Base-by-base conservation (phyloP, 2,329 filamentous ascomycete genomes). In the Aspergillus sclerotialis region DNA sequence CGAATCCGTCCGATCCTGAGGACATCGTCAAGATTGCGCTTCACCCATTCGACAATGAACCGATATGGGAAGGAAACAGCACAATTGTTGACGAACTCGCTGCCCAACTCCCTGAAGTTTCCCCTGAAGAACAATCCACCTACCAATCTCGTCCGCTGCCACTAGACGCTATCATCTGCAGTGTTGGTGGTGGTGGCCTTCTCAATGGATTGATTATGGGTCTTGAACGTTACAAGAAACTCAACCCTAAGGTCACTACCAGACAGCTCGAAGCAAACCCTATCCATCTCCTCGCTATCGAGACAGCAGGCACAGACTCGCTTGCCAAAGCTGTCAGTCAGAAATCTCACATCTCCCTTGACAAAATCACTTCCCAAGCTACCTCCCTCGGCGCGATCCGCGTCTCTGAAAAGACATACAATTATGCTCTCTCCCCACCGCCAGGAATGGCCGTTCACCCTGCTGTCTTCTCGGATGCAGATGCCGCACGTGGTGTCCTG, bases 171-270 rank as follows among this genome's bases (percentile, higher is more conserved):
- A 69, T 94, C 9, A 73, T 92, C 28, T 90, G 84, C 60, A 82
- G 73, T 38, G 84, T 89, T 24, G 87, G 87, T 5, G 87, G 87
- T 7, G 87, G 87, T 11, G 86, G 87, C 0, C 63, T 93, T 14
- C 71, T 94, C 33, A 84, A 81, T 50, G 87, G 87, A 4, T 64
- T 94, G 36, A 76, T 84, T 61, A 69, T 80, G 53, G 84, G 82
- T 7, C 66, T 89, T 15, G 72, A 80, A 49, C 59, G 64, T 28
- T 56, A 61, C 43, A 43, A 56, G 46, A 35, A 63, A 52, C 60
- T 39, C 65, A 53, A 37, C 42, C n/a, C 30, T 44, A 28, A 36
- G 29, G 45, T 32, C 10, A 36, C 39, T 11, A 32, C 45, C 30
- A 25, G 45, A 9, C 37, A 43, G 18, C 21, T 42, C 5, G 25